These are phyloP conservation scores for Rubia tinctorum DNA, from an alignment of 305 asterid species.

Conservation along the genomic window DNA sequence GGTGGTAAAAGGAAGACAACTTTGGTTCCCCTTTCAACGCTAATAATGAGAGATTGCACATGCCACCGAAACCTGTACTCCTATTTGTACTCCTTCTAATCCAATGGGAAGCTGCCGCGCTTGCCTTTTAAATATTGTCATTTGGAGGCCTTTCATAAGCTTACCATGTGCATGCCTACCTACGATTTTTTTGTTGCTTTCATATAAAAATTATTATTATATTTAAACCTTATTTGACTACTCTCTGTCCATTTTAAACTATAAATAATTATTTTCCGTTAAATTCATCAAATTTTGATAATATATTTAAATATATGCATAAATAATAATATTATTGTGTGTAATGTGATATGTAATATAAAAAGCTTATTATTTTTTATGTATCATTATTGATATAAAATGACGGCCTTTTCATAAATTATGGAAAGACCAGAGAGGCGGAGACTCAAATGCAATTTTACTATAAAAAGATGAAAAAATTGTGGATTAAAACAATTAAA, in stretches of 20 bases:
- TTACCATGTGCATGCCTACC: slow-evolving; percentile 1
- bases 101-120: neutral
- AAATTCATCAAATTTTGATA: too few relatives aligned
- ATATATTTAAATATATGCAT: too few relatives aligned
- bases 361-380: too few relatives aligned
- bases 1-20: neutral
- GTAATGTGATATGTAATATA: too few relatives aligned
- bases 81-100: neutral
- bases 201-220: neutral
- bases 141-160: neutral
- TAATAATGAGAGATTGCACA: neutral
- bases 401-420: too few relatives aligned
- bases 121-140: neutral
- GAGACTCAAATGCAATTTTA: too few relatives aligned
- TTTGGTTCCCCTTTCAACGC: neutral
- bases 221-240: neutral
- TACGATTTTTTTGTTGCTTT: neutral
- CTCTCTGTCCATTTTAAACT: neutral
- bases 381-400: too few relatives aligned
- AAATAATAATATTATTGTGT: too few relatives aligned
- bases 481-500: too few relatives aligned
- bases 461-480: too few relatives aligned
- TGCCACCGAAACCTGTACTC: neutral
- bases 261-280: too few relatives aligned
- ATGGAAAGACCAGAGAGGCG: too few relatives aligned